phyloP scores from a whole-genome alignment of 805 yeast species.

The Maudiozyma pseudohumilis region DNA sequence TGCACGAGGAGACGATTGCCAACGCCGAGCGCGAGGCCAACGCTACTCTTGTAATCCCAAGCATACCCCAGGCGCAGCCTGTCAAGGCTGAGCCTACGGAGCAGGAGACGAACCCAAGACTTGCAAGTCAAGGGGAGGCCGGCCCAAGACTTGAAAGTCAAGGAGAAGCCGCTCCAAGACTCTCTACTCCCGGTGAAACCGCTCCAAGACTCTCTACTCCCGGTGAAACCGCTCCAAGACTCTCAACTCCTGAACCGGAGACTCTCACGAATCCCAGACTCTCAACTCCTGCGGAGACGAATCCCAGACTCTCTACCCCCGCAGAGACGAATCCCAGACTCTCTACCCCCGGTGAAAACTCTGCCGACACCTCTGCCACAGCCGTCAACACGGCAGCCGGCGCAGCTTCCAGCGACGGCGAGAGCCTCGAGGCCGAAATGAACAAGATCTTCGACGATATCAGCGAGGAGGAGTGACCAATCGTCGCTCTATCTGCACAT shows the following conservation, averaged over 20 bases:
- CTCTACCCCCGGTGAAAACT: background rate
- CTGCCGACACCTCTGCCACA: background rate
- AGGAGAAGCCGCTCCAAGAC: background rate
- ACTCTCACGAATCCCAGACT: too few species aligned
- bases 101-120: background rate
- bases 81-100: conserved; percentile 2
- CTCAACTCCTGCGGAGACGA: background rate
- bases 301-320: background rate
- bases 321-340: background rate
- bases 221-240: background rate
- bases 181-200: background rate
- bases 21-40: conserved; percentile 26
- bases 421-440: conserved; percentile 28
- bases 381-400: background rate
- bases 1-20: conserved; percentile 25
- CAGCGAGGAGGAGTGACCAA: conserved; percentile 22
- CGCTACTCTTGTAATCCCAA: conserved; percentile 26
- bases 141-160: background rate
- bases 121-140: background rate
- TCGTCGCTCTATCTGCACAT: background rate
- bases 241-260: background rate
- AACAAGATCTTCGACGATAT: conserved; percentile 23
- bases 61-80: conserved; percentile 12
- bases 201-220: background rate
- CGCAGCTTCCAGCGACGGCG: conserved; percentile 27